Evolutionary conservation across 78 protist genomes (phyloP), one percentile per base, ranked within the genome.

Genomic region (Blattamonas nauphoetae): DNA sequence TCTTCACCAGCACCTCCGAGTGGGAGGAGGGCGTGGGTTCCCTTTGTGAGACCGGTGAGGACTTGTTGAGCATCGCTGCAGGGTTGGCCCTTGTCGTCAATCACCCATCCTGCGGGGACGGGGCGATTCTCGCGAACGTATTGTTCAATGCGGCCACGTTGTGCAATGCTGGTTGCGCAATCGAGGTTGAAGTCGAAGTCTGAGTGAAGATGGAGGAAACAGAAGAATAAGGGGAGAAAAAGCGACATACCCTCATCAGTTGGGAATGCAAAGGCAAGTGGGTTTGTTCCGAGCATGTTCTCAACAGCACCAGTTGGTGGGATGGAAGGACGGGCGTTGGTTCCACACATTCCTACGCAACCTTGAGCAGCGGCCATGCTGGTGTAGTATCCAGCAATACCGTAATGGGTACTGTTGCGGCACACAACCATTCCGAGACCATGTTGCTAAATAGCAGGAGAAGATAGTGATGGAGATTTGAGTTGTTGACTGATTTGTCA

Each of bases 261-360:
- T 3, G 90, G 90, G 86, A 81, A 45, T 44, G 86, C 46, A 43
- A 88, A 88, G 1, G 44, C 0, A 42, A 88, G 1, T 44, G 90
- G 90, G 38, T 88, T 88, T 3, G 90, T 88, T 21, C 90, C 90
- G 0, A 88, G 36, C 90, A 88, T 64, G 21, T 45, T 45, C 5
- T 88, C 79, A 3, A 81, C 87, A 11, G 77, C 46, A 41, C 0
- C 0, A 35, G 90, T 88, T 11, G 90, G 90, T 3, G 90, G 45
- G 21, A 88, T 88, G n/a, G 90, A 79, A 34, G 90, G 90, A 29
- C 90, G 86, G 44, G 90, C 90, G 38, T 88, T 88, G 85, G 90
- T 88, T 3, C 42, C 78, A 41, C 5, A 5, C 85, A 88, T 71
- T 21, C 42, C 79, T 33, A 88, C 80, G 41, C 79, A 34, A 38